phyloP scores from a whole-genome alignment of 2,329 filamentous ascomycete genomes.

The Colletotrichum tropicicola region DNA sequence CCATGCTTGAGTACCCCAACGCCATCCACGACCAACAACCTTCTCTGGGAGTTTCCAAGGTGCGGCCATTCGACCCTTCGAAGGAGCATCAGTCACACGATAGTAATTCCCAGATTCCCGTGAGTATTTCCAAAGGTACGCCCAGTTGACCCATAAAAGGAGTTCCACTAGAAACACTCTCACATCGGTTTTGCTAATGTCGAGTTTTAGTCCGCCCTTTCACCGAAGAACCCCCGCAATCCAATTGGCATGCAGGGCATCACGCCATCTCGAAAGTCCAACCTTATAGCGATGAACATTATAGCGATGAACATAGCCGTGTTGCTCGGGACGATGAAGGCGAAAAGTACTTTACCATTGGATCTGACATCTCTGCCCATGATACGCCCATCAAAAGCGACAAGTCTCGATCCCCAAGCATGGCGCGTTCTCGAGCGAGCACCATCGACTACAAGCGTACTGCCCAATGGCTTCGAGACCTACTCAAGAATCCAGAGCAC shows the following conservation, averaged over 20 bases:
- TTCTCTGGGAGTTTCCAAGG: constrained; percentile 32
- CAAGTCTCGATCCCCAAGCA: constrained; percentile 30
- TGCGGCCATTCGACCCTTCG: constrained; percentile 30
- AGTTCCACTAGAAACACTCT: neutral
- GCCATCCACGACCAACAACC: constrained; percentile 1
- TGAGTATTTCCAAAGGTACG: neutral
- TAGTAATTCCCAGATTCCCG: neutral
- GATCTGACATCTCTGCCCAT: constrained; percentile 14
- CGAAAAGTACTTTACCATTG: neutral
- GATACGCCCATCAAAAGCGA: constrained; percentile 1
- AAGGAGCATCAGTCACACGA: neutral
- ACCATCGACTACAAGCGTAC: constrained; percentile 44
- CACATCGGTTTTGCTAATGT: neutral
- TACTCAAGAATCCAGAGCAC: constrained; percentile 39
- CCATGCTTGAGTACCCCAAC: constrained; percentile 21
- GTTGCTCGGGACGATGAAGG: neutral
- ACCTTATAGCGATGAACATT: constrained; percentile 11
- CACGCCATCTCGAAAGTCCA: constrained; percentile 15
- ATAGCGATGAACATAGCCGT: neutral
- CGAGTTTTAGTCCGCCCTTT: constrained; percentile 16
- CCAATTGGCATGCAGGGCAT: constrained; percentile 28
- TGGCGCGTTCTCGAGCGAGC: constrained; percentile 35
- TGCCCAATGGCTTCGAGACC: constrained; percentile 42
- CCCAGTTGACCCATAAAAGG: neutral
- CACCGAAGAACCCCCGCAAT: constrained; percentile 3